Conservation (phyloP, 768 basidiomycete genomes). For the Phaffia tasmanica region DNA sequence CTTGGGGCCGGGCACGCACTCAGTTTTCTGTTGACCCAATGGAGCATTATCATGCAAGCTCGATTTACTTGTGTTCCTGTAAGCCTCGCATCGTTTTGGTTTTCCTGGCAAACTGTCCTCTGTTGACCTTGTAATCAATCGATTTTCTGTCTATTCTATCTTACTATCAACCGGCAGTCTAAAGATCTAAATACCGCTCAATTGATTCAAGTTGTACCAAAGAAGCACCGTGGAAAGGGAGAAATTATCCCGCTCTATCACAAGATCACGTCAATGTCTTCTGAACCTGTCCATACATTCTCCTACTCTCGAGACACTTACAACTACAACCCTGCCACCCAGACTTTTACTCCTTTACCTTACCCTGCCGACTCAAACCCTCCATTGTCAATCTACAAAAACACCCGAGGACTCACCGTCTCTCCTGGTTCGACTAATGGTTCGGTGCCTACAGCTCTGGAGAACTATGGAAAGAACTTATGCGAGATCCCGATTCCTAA, state of each 20-base stretch:
- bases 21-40: slow-evolving; percentile 79
- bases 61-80: slow-evolving; percentile 71
- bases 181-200: slow-evolving; percentile 58
- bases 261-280: slow-evolving; percentile 37
- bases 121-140: not conserved
- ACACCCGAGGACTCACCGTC: slow-evolving; percentile 45
- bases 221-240: slow-evolving; percentile 70
- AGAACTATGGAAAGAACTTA: slow-evolving; percentile 80
- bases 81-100: slow-evolving; percentile 26
- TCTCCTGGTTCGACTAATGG: slow-evolving; percentile 42
- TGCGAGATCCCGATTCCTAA: slow-evolving; percentile 96
- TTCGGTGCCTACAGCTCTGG: slow-evolving; percentile 39
- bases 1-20: slow-evolving; percentile 81
- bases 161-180: slow-evolving; percentile 42
- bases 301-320: slow-evolving; percentile 93
- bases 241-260: slow-evolving; percentile 72
- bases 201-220: slow-evolving; percentile 69
- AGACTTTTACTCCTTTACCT: slow-evolving; percentile 67
- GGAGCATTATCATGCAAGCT: slow-evolving; percentile 69
- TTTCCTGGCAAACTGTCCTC: not conserved
- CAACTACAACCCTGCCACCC: slow-evolving; percentile 48
- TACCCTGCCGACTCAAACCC: slow-evolving; percentile 73
- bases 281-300: slow-evolving; percentile 57
- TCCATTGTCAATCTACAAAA: slow-evolving; percentile 52
- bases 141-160: not conserved